Percentiles rank a stretch among this genome's conserved stretches.
phyloP scores from a whole-genome alignment of 148 eudicot species.

The Persicaria tinctoria region DNA sequence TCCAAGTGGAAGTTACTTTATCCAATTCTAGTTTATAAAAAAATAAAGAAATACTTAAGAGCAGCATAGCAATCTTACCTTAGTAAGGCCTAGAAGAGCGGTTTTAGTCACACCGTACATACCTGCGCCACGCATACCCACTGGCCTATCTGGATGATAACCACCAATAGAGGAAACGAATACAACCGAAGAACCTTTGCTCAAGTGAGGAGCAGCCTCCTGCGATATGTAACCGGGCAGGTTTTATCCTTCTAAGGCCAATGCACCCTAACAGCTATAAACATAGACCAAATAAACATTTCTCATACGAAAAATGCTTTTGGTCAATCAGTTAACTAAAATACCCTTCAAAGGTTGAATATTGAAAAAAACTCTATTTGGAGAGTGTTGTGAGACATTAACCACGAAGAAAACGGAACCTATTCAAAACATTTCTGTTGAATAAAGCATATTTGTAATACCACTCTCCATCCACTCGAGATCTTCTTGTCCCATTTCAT shows the following conservation, averaged over 20 bases:
- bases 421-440: not conserved
- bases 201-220: slow-evolving; percentile 82
- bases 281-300: too few species aligned
- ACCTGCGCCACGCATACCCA: slow-evolving; percentile 21
- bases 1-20: too few species aligned
- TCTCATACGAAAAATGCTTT: not conserved
- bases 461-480: not conserved
- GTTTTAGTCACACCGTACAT: slow-evolving; percentile 96
- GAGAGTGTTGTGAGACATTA: not conserved
- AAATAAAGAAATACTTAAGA: not conserved
- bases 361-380: not conserved
- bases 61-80: slow-evolving; percentile 36
- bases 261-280: too few species aligned
- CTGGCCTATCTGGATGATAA: slow-evolving; percentile 39
- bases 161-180: slow-evolving; percentile 65
- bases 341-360: not conserved
- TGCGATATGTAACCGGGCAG: slow-evolving; percentile 10
- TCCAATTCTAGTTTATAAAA: not conserved
- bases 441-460: not conserved
- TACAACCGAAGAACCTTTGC: slow-evolving; percentile 60
- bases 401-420: not conserved
- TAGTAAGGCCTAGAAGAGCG: slow-evolving; percentile 86
- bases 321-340: not conserved
- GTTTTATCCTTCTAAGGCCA: not conserved
- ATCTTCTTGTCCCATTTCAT: not conserved